phyloP scores from a whole-genome alignment of 2,329 filamentous ascomycete genomes.

The Trichocomaceae sp. region DNA sequence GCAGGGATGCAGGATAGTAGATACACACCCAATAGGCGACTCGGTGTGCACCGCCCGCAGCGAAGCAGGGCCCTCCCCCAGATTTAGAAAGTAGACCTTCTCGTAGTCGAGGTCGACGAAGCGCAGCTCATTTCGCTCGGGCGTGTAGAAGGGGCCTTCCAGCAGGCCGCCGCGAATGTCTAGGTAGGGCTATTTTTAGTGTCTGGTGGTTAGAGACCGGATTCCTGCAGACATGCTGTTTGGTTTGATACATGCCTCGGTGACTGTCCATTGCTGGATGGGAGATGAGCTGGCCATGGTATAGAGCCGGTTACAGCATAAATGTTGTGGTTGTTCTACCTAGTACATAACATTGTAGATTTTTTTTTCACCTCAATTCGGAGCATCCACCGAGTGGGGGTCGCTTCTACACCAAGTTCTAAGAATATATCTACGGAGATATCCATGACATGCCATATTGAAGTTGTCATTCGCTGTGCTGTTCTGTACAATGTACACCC shows the following conservation, averaged over 20 bases:
- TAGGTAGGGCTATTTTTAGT: constrained; percentile 30
- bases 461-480: no score
- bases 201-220: not conserved
- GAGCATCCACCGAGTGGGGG: constrained; percentile 6
- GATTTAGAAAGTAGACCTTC: constrained; percentile 64
- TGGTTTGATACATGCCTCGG: constrained; percentile 30
- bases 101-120: constrained; percentile 68
- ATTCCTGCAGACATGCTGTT: constrained; percentile 7
- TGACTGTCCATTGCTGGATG: constrained; percentile 42
- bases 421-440: not conserved
- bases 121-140: constrained; percentile 35
- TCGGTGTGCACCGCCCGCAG: constrained; percentile 52
- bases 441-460: not conserved
- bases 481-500: no score
- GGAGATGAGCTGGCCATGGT: not conserved
- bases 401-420: no score
- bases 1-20: not conserved
- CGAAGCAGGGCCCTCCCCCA: constrained; percentile 57
- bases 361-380: not conserved
- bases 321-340: no score
- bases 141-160: constrained; percentile 37
- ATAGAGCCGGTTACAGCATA: no score
- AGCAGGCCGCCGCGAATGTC: constrained; percentile 34
- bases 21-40: constrained; percentile 46
- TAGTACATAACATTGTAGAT: not conserved